Percentiles rank a stretch among this genome's conserved stretches.
Evolutionary conservation across 2,329 filamentous ascomycete genomes (phyloP).

Genomic region (Scedosporium apiospermum): DNA sequence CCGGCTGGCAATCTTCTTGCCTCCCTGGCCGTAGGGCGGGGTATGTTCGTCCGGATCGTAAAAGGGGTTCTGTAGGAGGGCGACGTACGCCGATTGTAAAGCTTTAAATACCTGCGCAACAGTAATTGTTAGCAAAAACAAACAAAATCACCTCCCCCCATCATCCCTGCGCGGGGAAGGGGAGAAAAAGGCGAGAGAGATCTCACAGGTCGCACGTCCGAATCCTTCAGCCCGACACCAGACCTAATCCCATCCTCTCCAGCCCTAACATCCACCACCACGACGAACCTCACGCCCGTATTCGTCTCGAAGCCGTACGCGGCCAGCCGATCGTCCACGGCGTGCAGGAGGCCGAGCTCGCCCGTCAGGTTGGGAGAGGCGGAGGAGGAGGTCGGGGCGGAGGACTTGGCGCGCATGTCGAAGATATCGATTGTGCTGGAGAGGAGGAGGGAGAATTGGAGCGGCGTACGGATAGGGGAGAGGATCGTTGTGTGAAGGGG

Average conservation of each 20-base stretch:
- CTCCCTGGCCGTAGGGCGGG: constrained; percentile 43
- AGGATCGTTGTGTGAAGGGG: constrained; percentile 65
- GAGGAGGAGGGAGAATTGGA: constrained; percentile 87
- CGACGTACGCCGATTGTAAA: constrained; percentile 86
- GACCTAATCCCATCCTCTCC: constrained; percentile 33
- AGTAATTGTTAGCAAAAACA: not conserved
- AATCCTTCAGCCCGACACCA: constrained; percentile 57
- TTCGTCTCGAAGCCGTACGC: constrained; percentile 97
- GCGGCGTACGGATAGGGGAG: constrained; percentile 54
- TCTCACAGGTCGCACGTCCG: constrained; percentile 67
- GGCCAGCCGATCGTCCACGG: constrained; percentile 84
- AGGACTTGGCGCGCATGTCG: constrained; percentile 68
- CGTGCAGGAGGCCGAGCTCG: constrained; percentile 85
- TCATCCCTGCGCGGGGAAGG: constrained; percentile 25
- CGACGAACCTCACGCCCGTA: constrained; percentile 83
- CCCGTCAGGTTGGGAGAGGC: constrained; percentile 47
- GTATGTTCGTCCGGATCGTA: constrained; percentile 81
- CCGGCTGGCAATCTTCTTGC: constrained; percentile 69
- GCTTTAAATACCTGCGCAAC: constrained; percentile 58
- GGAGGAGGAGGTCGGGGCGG: constrained; percentile 51
- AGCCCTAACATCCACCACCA: constrained; percentile 85
- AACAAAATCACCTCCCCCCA: not conserved
- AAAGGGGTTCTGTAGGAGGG: constrained; percentile 86
- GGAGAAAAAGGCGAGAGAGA: not conserved
- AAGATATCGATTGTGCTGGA: constrained; percentile 92